Conservation (phyloP, 805 yeast species). For the Metschnikowia kunwiensis region DNA sequence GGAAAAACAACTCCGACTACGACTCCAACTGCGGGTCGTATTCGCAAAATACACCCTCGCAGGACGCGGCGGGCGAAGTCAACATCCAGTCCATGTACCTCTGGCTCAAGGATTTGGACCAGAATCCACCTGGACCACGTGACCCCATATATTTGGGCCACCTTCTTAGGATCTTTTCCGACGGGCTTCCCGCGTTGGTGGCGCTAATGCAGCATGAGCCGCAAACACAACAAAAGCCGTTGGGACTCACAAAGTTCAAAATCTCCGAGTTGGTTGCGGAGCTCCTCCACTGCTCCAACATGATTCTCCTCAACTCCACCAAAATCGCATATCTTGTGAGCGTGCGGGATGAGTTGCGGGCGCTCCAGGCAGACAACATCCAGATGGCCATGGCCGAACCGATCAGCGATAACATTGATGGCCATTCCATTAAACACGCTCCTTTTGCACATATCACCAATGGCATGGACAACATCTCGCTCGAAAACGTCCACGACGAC, state of each 20-base stretch:
- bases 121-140: constrained; percentile 88
- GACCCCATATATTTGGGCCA: constrained; percentile 93
- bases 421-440: background rate
- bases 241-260: constrained; percentile 90
- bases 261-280: constrained; percentile 93
- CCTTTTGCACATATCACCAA: constrained; percentile 31
- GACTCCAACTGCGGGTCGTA: constrained; percentile 83
- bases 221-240: constrained; percentile 36
- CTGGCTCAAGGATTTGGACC: constrained; percentile 53
- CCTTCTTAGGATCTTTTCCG: constrained; percentile 73
- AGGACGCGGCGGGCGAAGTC: constrained; percentile 35
- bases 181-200: constrained; percentile 61
- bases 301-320: constrained; percentile 82
- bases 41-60: constrained; percentile 49
- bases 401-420: constrained; percentile 11
- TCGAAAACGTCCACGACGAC: constrained; percentile 30
- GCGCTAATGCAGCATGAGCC: constrained; percentile 48
- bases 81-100: constrained; percentile 41
- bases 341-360: constrained; percentile 66
- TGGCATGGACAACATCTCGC: constrained; percentile 36
- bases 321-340: constrained; percentile 64
- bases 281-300: constrained; percentile 93
- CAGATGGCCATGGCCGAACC: constrained; percentile 37
- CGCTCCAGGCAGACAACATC: constrained; percentile 40
- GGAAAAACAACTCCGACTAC: constrained; percentile 95